A percentile compares a stretch with the other conserved stretches of the same genome.
These are phyloP conservation scores for Neurospora sp. DNA, from an alignment of 495 filamentous ascomycete species.

Conservation along the genomic window DNA sequence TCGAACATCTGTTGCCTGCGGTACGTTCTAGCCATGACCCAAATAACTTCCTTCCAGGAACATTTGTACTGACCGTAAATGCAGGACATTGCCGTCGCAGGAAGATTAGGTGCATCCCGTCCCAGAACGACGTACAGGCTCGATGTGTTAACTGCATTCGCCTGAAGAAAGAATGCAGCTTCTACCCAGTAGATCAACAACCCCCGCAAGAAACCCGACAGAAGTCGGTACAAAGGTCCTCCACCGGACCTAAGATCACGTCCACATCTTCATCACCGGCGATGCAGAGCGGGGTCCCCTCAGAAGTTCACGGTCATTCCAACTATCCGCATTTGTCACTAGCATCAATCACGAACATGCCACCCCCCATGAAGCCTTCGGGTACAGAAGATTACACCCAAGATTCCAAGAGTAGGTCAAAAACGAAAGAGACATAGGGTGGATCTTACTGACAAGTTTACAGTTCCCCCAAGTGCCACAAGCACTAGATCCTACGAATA, in stretches of 20 bases:
- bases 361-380: constrained; percentile 32
- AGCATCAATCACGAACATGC: constrained; percentile 39
- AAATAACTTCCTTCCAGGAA: background rate
- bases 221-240: constrained; percentile 28
- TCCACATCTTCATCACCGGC: constrained; percentile 41
- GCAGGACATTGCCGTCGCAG: constrained; percentile 86
- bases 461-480: constrained; percentile 26
- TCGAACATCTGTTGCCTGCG: constrained; percentile 92
- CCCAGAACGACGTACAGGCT: constrained; percentile 64
- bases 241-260: constrained; percentile 28
- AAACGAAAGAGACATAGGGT: background rate
- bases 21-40: constrained; percentile 46
- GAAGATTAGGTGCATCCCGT: constrained; percentile 87
- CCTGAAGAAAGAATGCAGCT: constrained; percentile 91
- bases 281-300: constrained; percentile 31
- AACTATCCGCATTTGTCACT: constrained; percentile 37
- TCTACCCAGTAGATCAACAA: constrained; percentile 84
- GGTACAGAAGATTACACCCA: constrained; percentile 27
- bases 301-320: constrained; percentile 32
- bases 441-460: constrained; percentile 18
- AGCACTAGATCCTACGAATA: constrained; percentile 26
- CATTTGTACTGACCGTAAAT: constrained; percentile 7
- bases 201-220: constrained; percentile 38
- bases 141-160: constrained; percentile 94
- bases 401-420: constrained; percentile 31